phyloP scores from a whole-genome alignment of 441 rosid genomes.

The Rhodomyrtus psidioides region DNA sequence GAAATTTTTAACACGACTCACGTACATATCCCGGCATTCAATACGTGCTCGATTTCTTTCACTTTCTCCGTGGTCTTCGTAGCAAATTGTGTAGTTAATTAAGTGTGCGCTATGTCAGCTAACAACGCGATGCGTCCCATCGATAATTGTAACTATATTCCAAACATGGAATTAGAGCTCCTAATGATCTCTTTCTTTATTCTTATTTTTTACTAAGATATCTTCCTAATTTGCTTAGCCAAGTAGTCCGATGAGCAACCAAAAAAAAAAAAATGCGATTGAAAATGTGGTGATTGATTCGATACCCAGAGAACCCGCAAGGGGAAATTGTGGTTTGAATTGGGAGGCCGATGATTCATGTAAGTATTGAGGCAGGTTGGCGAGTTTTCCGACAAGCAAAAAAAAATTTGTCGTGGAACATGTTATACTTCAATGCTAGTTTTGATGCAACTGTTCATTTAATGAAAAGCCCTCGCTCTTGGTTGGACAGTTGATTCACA shows the following conservation, averaged over 20 bases:
- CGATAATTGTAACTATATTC: background rate
- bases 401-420: background rate
- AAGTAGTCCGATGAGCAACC: background rate
- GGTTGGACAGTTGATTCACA: background rate
- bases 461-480: background rate
- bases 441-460: background rate
- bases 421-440: background rate
- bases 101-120: accelerated
- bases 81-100: background rate
- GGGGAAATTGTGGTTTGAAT: background rate
- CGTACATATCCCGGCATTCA: accelerated
- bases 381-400: background rate
- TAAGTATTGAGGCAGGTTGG: background rate
- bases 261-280: background rate
- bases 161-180: background rate
- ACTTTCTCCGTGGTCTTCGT: background rate
- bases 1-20: background rate
- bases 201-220: background rate
- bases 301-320: too few species aligned
- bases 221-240: background rate
- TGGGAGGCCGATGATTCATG: background rate
- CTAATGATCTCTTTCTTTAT: background rate
- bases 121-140: accelerated
- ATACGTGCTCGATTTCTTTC: background rate
- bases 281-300: background rate